phyloP scores from a whole-genome alignment of 352 stramenopile species.

The Peronospora belbahrii region DNA sequence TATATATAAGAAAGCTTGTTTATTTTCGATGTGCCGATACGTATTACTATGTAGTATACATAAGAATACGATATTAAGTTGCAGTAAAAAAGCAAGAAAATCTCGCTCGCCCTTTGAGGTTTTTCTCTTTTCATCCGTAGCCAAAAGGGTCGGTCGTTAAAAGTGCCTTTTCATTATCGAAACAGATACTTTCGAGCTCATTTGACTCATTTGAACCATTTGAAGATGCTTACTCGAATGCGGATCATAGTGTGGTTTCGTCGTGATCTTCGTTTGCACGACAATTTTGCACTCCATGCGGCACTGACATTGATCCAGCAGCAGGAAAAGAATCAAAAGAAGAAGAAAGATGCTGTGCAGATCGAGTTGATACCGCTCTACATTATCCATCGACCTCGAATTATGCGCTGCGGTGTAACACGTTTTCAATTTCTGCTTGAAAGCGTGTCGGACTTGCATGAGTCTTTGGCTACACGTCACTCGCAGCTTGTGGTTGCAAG shows the following conservation, averaged over 20 bases:
- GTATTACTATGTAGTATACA: too few relatives aligned
- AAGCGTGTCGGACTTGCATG: constrained; percentile 78
- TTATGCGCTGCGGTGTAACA: constrained; percentile 75
- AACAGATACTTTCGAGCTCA: too few relatives aligned
- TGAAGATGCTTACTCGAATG: too few relatives aligned
- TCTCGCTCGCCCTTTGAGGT: too few relatives aligned
- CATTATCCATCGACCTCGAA: constrained; percentile 81
- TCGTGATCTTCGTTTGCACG: constrained; percentile 92
- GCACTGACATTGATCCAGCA: constrained; percentile 43
- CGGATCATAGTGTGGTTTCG: constrained; percentile 87
- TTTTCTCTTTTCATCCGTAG: too few relatives aligned
- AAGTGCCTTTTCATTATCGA: too few relatives aligned
- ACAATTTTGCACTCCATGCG: constrained; percentile 90
- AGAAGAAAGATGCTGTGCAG: constrained; percentile 1
- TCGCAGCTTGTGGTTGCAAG: constrained; percentile 64
- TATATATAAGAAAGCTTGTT: too few relatives aligned
- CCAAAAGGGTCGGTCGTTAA: too few relatives aligned
- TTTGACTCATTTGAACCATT: too few relatives aligned
- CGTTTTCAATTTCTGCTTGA: constrained; percentile 92
- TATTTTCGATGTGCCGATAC: too few relatives aligned
- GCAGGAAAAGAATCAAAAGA: constrained; percentile 2
- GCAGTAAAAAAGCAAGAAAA: too few relatives aligned
- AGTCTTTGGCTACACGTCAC: constrained; percentile 52
- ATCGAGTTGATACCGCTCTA: constrained; percentile 82
- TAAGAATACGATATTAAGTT: too few relatives aligned